Evolutionary conservation across 257 asterid genomes (phyloP).

Genomic region (Forsythia viridissima): DNA sequence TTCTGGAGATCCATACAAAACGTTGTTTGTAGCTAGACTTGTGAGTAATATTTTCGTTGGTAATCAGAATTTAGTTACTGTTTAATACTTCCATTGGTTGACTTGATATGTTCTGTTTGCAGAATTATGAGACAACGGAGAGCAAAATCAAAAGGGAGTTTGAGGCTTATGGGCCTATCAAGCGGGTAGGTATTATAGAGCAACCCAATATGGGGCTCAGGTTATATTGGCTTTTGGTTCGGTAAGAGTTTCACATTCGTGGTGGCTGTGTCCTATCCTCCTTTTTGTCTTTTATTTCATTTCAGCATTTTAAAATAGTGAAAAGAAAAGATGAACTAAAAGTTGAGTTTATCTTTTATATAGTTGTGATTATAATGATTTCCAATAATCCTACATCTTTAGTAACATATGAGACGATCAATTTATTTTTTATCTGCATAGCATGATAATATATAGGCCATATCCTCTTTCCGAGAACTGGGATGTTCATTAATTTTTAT

Average conservation of each 20-base stretch:
- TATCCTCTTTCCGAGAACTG: background rate
- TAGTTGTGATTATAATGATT: slow-evolving; percentile 6
- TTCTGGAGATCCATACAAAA: slow-evolving; percentile 96
- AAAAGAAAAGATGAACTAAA: background rate
- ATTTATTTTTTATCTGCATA: background rate
- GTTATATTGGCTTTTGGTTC: slow-evolving; percentile 39
- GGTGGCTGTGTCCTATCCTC: slow-evolving; percentile 24
- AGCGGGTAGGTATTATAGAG: slow-evolving; percentile 96
- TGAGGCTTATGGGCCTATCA: slow-evolving; percentile 98
- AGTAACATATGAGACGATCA: background rate
- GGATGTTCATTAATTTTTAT: background rate
- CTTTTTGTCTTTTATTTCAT: background rate
- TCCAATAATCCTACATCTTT: background rate
- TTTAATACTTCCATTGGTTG: slow-evolving; percentile 8
- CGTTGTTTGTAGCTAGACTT: slow-evolving; percentile 91
- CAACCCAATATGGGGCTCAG: slow-evolving; percentile 43
- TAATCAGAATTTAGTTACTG: slow-evolving; percentile 3
- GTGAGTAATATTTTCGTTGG: slow-evolving; percentile 47
- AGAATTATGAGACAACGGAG: slow-evolving; percentile 94
- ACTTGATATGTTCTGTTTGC: slow-evolving; percentile 29
- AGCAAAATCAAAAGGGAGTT: slow-evolving; percentile 96
- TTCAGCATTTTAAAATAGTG: background rate
- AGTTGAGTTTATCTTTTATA: background rate
- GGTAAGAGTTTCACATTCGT: slow-evolving; percentile 69
- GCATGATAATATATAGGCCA: background rate